A percentile compares a stretch with the other conserved stretches of the same genome.
Conservation (phyloP, 2,329 filamentous ascomycete genomes). For the Epichloe festucae region DNA sequence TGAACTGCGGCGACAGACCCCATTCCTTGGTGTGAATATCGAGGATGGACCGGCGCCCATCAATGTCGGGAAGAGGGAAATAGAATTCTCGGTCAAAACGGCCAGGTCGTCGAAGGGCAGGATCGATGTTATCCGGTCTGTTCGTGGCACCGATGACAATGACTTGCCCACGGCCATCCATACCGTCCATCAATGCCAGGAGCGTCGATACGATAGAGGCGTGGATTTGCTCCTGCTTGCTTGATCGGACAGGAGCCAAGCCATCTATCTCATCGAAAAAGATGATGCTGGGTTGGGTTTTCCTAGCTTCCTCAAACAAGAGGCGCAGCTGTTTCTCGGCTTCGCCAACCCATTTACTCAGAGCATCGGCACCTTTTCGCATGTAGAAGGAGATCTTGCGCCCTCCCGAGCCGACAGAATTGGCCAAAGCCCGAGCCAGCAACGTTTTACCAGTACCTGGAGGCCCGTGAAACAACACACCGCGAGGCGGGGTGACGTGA, state of each 20-base stretch:
- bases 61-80: conserved; percentile 77
- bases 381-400: conserved; percentile 98
- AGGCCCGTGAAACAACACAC: conserved; percentile 92
- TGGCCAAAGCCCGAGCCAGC: conserved; percentile 84
- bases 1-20: conserved; percentile 71
- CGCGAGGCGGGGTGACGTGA: conserved; percentile 84
- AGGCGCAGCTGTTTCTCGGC: conserved; percentile 89
- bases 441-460: conserved; percentile 96
- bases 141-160: conserved; percentile 99
- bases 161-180: conserved; percentile 96
- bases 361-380: conserved; percentile 93
- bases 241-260: conserved; percentile 86
- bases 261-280: conserved; percentile 99
- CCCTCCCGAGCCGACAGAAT: conserved; percentile 76
- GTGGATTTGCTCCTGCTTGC: conserved; percentile 97
- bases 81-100: conserved; percentile 97
- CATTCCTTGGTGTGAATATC: conserved; percentile 93
- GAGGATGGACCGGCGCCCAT: conserved; percentile 72
- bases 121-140: conserved; percentile 89
- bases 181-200: conserved; percentile 91
- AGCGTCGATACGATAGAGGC: conserved; percentile 92
- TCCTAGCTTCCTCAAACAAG: conserved; percentile 88
- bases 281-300: conserved; percentile 95
- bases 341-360: conserved; percentile 98
- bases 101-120: conserved; percentile 83